Conservation (phyloP, 202 grass and related monocot genomes). For the Panicum hallii region DNA sequence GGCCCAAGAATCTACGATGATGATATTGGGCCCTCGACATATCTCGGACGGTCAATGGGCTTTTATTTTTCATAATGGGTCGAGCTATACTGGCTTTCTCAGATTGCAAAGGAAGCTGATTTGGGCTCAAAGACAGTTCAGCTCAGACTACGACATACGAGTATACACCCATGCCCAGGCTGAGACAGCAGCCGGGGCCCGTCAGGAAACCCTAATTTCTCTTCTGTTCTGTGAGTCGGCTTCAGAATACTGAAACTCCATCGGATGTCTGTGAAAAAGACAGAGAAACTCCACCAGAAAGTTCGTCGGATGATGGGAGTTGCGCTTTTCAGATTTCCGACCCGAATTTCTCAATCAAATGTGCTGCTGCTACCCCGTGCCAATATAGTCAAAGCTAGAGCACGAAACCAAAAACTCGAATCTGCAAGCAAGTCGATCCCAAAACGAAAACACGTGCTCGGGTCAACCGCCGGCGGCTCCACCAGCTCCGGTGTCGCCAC, state of each 20-base stretch:
- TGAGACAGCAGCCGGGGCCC: neutral
- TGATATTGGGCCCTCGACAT: neutral
- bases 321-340: neutral
- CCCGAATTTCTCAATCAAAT: neutral
- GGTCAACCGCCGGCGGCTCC: slow-evolving; percentile 1
- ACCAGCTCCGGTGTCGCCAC: slow-evolving; percentile 4
- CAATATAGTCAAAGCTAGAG: neutral
- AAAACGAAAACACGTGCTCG: slow-evolving; percentile 21
- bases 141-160: too few relatives aligned
- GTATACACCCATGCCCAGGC: neutral
- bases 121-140: too few relatives aligned
- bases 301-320: neutral
- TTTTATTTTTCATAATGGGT: too few relatives aligned
- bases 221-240: neutral
- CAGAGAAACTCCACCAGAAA: neutral
- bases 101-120: neutral
- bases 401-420: neutral
- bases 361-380: neutral
- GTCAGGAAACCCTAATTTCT: neutral
- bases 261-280: neutral
- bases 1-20: neutral
- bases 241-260: neutral
- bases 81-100: too few relatives aligned
- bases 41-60: too few relatives aligned
- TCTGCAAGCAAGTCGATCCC: neutral